Evolutionary conservation across 2,329 filamentous ascomycete genomes (phyloP).

Genomic region (Hypocreales sp.): DNA sequence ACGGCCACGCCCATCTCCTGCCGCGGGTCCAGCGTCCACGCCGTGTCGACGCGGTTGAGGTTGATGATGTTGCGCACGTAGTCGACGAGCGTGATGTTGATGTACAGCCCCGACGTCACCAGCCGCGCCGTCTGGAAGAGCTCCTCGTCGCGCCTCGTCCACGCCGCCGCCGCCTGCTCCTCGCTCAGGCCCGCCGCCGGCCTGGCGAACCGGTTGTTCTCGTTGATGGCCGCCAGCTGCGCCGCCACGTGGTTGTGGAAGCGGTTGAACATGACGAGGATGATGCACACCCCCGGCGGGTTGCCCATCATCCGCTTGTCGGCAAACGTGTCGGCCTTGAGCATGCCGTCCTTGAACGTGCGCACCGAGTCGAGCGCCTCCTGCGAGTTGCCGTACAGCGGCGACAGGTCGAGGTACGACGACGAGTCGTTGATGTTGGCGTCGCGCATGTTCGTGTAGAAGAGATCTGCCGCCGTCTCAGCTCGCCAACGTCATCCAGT

Average conservation of each 20-base stretch:
- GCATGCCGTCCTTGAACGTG: slow-evolving; percentile 52
- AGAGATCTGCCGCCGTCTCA: slow-evolving; percentile 33
- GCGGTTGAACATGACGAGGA: slow-evolving; percentile 65
- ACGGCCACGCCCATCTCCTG: slow-evolving; percentile 44
- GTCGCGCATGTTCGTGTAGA: slow-evolving; percentile 51
- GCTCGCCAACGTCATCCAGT: accelerated
- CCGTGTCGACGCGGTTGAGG: slow-evolving; percentile 40
- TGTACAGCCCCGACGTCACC: slow-evolving; percentile 60
- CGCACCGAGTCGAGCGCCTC: slow-evolving; percentile 50
- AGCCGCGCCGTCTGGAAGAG: slow-evolving; percentile 65
- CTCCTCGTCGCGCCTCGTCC: slow-evolving; percentile 61
- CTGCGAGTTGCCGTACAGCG: slow-evolving; percentile 55
- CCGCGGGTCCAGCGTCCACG: slow-evolving; percentile 69
- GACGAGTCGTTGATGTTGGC: slow-evolving; percentile 49
- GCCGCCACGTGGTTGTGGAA: slow-evolving; percentile 81
- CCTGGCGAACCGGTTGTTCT: slow-evolving; percentile 60
- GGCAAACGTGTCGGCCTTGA: slow-evolving; percentile 60
- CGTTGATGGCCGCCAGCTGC: slow-evolving; percentile 74
- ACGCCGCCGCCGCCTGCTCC: slow-evolving; percentile 33
- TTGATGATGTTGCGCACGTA: slow-evolving; percentile 69
- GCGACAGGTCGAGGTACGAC: slow-evolving; percentile 56
- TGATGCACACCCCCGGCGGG: slow-evolving; percentile 54
- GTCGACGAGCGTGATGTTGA: slow-evolving; percentile 64
- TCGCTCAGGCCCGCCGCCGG: slow-evolving; percentile 34
- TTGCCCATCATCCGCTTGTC: slow-evolving; percentile 56